A percentile compares a stretch with the other conserved stretches of the same genome.
phyloP scores from a whole-genome alignment of 1,284 basidiomycete species.

The Inonotus hispidus region DNA sequence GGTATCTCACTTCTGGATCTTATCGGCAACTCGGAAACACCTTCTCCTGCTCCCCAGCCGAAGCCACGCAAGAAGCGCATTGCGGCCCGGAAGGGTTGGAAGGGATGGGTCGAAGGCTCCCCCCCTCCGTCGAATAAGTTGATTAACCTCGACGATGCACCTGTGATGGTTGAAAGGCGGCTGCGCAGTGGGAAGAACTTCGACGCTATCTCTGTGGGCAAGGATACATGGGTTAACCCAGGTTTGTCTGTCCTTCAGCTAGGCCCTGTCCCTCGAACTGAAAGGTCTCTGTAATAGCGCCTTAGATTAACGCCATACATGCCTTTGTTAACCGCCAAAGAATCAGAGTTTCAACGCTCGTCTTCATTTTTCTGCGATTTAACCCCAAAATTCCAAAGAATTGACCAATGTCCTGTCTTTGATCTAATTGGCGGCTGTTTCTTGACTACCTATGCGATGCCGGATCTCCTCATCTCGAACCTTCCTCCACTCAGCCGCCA shows the following conservation, averaged over 20 bases:
- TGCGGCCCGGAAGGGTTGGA: constrained; percentile 75
- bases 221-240: constrained; percentile 45
- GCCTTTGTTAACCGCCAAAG: constrained; percentile 2
- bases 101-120: constrained; percentile 80
- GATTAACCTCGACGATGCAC: constrained; percentile 69
- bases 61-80: constrained; percentile 56
- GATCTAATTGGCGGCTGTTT: constrained; percentile 13
- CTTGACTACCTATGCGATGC: background rate
- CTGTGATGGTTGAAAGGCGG: constrained; percentile 54
- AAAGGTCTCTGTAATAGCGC: constrained; percentile 10
- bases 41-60: constrained; percentile 22
- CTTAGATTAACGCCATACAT: constrained; percentile 4
- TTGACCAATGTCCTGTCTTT: background rate
- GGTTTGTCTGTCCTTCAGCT: constrained; percentile 25
- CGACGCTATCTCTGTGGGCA: constrained; percentile 58
- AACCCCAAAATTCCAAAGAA: background rate
- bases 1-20: constrained; percentile 32
- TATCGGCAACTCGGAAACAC: constrained; percentile 26
- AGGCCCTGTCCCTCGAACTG: constrained; percentile 16
- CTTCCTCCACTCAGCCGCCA: constrained; percentile 4
- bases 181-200: constrained; percentile 77
- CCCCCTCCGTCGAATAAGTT: constrained; percentile 73
- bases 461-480: background rate
- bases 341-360: background rate
- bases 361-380: constrained; percentile 9